Evolutionary conservation across 257 asterid genomes (phyloP).

Genomic region (Apocynum venetum): DNA sequence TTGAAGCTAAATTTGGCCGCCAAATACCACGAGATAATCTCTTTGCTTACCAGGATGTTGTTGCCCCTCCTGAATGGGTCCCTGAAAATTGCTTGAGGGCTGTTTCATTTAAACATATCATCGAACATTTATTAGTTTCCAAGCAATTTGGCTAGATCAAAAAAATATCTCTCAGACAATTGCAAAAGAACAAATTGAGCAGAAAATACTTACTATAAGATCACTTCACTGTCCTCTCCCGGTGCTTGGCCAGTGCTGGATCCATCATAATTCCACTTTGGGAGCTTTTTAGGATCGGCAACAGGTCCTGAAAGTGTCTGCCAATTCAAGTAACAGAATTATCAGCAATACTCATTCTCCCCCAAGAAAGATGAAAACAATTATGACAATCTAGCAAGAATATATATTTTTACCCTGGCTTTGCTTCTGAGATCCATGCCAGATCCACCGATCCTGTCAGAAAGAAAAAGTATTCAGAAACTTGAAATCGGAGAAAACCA

Average conservation of each 20-base stretch:
- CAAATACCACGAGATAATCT: background rate
- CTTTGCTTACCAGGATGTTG: constrained; percentile 58
- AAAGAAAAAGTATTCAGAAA: background rate
- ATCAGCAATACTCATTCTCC: background rate
- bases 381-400: background rate
- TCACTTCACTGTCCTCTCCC: constrained; percentile 94
- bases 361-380: background rate
- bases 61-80: constrained; percentile 91
- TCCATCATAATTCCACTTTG: constrained; percentile 94
- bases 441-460: constrained; percentile 83
- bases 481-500: background rate
- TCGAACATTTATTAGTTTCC: background rate
- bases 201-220: constrained; percentile 53
- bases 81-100: constrained; percentile 90
- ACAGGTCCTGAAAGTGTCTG: constrained; percentile 74
- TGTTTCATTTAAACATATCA: constrained; percentile 22
- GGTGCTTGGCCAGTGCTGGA: constrained; percentile 97
- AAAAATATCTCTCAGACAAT: no score
- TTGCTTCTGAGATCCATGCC: constrained; percentile 95
- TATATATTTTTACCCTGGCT: constrained; percentile 60
- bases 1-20: background rate
- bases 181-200: background rate
- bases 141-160: background rate
- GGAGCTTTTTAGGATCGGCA: constrained; percentile 66
- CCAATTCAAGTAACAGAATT: background rate